phyloP scores from a whole-genome alignment of 2,329 filamentous ascomycete genomes.

The Fusarium graminum region DNA sequence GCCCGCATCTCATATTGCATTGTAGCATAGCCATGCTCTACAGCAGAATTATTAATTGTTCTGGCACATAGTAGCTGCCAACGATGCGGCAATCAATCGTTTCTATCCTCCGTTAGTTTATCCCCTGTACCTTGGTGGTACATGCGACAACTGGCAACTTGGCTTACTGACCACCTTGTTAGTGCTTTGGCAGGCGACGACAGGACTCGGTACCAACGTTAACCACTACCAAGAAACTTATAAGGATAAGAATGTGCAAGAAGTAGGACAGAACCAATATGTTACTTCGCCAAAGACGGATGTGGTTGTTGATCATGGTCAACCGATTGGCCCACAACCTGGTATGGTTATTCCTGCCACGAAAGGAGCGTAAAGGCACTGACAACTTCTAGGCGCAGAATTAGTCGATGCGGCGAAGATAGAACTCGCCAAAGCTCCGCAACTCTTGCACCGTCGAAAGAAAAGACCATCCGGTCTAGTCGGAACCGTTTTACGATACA shows the following conservation, averaged over 20 bases:
- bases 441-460: conserved; percentile 59
- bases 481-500: conserved; percentile 59
- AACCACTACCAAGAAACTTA: conserved; percentile 55
- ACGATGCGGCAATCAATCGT: conserved; percentile 58
- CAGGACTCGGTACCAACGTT: conserved; percentile 55
- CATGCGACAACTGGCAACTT: conserved; percentile 43
- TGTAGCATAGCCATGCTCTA: conserved; percentile 50
- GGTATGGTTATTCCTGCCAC: conserved; percentile 50
- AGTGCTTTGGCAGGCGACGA: conserved; percentile 63
- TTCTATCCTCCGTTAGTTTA: conserved; percentile 58
- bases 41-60: conserved; percentile 33
- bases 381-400: conserved; percentile 60
- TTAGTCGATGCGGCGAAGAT: conserved; percentile 65
- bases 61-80: conserved; percentile 54
- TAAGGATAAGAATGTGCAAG: conserved; percentile 49
- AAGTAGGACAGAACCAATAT: conserved; percentile 50
- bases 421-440: conserved; percentile 64
- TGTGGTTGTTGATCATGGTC: conserved; percentile 48
- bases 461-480: conserved; percentile 61
- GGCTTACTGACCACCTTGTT: conserved; percentile 45
- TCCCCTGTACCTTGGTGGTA: conserved; percentile 10
- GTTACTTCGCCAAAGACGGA: conserved; percentile 51
- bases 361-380: conserved; percentile 21
- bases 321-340: conserved; percentile 52
- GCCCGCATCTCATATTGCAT: conserved; percentile 30